Evolutionary conservation across 2,329 filamentous ascomycete genomes (phyloP).

Genomic region (Stachybotrys chlorohalonatus): DNA sequence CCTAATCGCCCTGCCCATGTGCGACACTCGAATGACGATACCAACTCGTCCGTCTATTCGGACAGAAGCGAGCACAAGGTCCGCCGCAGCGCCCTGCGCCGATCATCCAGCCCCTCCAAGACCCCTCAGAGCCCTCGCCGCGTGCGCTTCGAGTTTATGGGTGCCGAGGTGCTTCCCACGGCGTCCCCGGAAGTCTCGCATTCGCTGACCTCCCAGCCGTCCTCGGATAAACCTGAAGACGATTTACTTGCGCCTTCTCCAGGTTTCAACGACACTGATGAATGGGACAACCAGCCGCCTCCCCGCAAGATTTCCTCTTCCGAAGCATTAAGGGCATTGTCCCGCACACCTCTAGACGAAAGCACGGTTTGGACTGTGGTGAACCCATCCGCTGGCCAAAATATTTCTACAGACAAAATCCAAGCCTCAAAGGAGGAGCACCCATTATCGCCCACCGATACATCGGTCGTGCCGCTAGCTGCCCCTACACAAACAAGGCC

Average conservation of each 20-base stretch:
- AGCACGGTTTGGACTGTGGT: conserved; percentile 43
- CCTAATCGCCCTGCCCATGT: conserved; percentile 23
- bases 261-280: conserved; percentile 26
- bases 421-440: not conserved
- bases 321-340: conserved; percentile 42
- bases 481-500: conserved; percentile 5
- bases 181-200: conserved; percentile 38
- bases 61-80: conserved; percentile 40
- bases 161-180: conserved; percentile 51
- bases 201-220: conserved; percentile 16
- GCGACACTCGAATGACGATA: conserved; percentile 35
- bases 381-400: conserved; percentile 22
- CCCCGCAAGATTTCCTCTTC: conserved; percentile 48
- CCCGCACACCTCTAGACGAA: conserved; percentile 40
- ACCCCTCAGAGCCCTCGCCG: conserved; percentile 46
- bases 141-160: conserved; percentile 54
- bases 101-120: conserved; percentile 42
- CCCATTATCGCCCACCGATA: not conserved
- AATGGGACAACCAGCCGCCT: conserved; percentile 28
- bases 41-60: conserved; percentile 41
- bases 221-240: conserved; percentile 11
- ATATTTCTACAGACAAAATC: not conserved
- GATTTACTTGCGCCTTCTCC: conserved; percentile 13
- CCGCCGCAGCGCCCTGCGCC: conserved; percentile 48
- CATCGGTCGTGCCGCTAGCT: conserved; percentile 9